Evolutionary conservation across 495 filamentous ascomycete species (phyloP).

Genomic region (Bryoglossum gracile): DNA sequence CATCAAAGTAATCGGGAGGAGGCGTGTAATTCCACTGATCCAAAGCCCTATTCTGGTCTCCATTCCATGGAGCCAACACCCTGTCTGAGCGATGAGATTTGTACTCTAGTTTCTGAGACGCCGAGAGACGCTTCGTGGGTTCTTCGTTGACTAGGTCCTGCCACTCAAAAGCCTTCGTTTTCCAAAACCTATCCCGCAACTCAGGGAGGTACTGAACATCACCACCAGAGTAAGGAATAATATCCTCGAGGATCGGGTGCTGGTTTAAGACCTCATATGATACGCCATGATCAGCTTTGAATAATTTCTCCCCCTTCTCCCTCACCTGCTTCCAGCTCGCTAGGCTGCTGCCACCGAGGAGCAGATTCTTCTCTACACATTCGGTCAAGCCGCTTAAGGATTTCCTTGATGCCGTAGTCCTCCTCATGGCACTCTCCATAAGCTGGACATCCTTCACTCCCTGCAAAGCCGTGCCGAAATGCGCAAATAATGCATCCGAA

Average conservation of each 20-base stretch:
- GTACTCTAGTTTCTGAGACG: neutral
- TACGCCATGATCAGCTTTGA: no score
- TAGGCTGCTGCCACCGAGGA: no score
- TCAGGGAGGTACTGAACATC: neutral
- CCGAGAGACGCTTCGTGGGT: neutral
- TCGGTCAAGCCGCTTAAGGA: no score
- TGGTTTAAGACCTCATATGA: neutral
- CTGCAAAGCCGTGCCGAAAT: no score
- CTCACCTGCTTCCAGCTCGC: no score
- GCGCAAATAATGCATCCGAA: no score
- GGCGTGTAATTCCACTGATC: slow-evolving; percentile 6
- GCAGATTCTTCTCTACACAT: no score
- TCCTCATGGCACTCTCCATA: no score
- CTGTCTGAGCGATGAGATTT: slow-evolving; percentile 4
- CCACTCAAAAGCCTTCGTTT: neutral
- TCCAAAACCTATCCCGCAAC: neutral
- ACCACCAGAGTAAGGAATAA: neutral
- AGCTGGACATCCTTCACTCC: no score
- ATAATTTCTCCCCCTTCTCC: no score
- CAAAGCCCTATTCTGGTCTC: neutral
- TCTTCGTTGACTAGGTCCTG: neutral
- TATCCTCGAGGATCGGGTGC: neutral
- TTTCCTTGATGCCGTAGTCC: no score
- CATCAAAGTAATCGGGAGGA: neutral
- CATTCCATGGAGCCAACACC: neutral